Evolutionary conservation across 768 basidiomycete species (phyloP).

Genomic region (Trametes gibbosa): DNA sequence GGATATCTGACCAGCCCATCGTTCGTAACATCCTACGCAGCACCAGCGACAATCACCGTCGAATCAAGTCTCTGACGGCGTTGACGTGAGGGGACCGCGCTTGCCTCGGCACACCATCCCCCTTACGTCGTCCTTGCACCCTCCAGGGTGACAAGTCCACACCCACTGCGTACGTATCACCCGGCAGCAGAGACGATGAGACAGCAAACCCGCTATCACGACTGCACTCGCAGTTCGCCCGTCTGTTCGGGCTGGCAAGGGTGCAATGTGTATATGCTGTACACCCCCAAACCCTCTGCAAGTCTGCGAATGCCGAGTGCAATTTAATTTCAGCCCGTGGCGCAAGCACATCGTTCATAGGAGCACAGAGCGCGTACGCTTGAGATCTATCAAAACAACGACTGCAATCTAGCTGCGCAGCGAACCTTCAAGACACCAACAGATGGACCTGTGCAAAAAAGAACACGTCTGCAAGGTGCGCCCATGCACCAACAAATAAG

Average conservation of each 20-base stretch:
- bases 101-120: background rate
- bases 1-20: background rate
- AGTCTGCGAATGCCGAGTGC: background rate
- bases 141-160: too few species aligned
- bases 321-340: background rate
- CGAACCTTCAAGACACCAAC: background rate
- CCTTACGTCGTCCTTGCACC: too few species aligned
- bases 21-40: background rate
- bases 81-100: constrained; percentile 10
- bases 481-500: background rate
- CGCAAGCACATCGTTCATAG: background rate
- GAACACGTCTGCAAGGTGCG: background rate
- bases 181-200: too few species aligned
- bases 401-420: background rate
- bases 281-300: too few species aligned
- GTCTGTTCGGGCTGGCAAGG: too few species aligned
- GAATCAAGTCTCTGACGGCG: constrained; percentile 9
- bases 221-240: too few species aligned
- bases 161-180: too few species aligned
- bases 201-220: too few species aligned
- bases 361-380: constrained; percentile 5
- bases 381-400: constrained; percentile 3
- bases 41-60: constrained; percentile 16
- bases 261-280: too few species aligned
- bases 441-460: background rate